Percentiles rank a stretch among this genome's conserved stretches.
Evolutionary conservation across 441 rosid species (phyloP).

Genomic region (Erodium moschatum): DNA sequence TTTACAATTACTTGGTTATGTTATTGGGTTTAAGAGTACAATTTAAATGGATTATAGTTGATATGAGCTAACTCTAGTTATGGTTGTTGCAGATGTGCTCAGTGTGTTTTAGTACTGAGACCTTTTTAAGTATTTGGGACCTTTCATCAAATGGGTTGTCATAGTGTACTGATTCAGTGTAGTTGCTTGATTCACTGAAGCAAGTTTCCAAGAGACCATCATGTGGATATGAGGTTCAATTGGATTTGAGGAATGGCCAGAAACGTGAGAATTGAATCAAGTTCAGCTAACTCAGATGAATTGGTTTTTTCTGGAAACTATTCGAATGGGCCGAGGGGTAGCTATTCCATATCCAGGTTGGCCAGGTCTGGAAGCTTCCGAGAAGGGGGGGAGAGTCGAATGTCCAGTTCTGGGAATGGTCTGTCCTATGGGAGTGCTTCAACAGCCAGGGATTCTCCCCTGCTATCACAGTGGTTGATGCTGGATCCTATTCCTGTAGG

Average conservation of each 20-base stretch:
- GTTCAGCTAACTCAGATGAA: constrained; percentile 36
- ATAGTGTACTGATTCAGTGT: neutral
- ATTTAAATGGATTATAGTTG: neutral
- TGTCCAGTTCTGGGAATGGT: constrained; percentile 29
- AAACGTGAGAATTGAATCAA: constrained; percentile 38
- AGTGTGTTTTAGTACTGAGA: constrained; percentile 7
- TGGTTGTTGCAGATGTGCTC: constrained; percentile 16
- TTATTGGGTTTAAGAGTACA: constrained; percentile 6
- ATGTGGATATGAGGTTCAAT: constrained; percentile 18
- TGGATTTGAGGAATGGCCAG: constrained; percentile 34
- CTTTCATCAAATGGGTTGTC: constrained; percentile 11
- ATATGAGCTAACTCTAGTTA: constrained; percentile 15
- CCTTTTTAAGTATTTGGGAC: constrained; percentile 13
- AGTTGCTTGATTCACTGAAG: constrained; percentile 15
- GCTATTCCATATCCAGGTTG: constrained; percentile 28
- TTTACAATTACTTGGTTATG: neutral
- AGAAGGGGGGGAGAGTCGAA: constrained; percentile 35
- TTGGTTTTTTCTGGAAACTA: constrained; percentile 35
- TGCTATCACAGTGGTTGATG: constrained; percentile 26
- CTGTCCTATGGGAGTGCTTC: constrained; percentile 31
- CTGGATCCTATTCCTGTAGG: constrained; percentile 46
- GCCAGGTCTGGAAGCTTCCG: constrained; percentile 52
- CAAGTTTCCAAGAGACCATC: neutral
- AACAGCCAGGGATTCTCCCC: constrained; percentile 22
- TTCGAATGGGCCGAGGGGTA: constrained; percentile 42